Base-by-base conservation (phyloP, 805 yeast species). In the Yamadazyma phyllophila region DNA sequence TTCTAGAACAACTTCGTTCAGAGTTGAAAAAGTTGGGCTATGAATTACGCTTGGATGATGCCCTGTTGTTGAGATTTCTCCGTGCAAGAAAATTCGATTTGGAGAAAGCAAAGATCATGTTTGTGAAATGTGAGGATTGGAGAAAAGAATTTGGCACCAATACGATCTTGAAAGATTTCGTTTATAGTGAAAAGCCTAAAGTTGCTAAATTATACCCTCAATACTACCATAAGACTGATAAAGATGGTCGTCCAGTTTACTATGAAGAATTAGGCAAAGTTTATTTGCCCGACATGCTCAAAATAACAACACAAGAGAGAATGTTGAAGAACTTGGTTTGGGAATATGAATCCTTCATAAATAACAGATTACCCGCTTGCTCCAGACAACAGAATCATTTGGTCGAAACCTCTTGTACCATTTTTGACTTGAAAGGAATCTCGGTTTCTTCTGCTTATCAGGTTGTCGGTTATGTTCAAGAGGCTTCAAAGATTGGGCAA, bases 21-120 rank as follows among this genome's bases (percentile, higher is more conserved):
- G 69, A 75, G 39, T 74, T 91, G 51, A 66, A 66, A 47, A 83
- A 75, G 11, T 76, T 70, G 43, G 96, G 95, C 6, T 89, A 74
- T 69, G 75, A 72, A n/a, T 76, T 80, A 43, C 82, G 98, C 57
- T 67, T 88, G 45, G 99, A 94, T 65, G 96, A 88, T 58, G 88
- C 96, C 11, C 78, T 92, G 3, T 69, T 86, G 52, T 74, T 80
- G 53, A 83, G 99, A 57, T 94, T 94, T 68, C 74, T 94, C 52
- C 82, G 98, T 62, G 99, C 99, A 8, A 83, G 99, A 69, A 91
- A 90, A 76, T 94, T 94, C 62, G 97, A 90, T 58, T 73, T 91
- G 29, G 77, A 71, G 48, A 80, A 83, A 59, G 87, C 99, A 24
- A 77, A 78, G 60, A 80, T 76, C 49, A 94, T 94, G 99, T 90